Evolutionary conservation across 2,329 filamentous ascomycete species (phyloP).

Genomic region (Botryosphaeria dothidea): DNA sequence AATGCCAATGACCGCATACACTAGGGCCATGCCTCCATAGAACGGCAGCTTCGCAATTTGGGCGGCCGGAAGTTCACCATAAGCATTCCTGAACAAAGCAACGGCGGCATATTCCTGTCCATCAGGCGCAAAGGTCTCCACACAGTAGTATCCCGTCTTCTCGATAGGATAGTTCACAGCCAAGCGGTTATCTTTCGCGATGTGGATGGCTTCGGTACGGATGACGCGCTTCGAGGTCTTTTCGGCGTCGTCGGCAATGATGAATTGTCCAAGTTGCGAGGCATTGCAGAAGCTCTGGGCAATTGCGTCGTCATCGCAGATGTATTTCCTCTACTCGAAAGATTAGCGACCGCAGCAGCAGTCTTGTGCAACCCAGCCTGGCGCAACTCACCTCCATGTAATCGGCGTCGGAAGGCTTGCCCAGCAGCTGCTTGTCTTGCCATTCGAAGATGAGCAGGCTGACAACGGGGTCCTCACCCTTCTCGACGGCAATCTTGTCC

Average conservation of each 20-base stretch:
- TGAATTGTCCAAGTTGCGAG: constrained; percentile 80
- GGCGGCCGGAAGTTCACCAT: constrained; percentile 90
- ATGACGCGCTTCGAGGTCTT: constrained; percentile 71
- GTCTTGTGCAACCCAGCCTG: constrained; percentile 28
- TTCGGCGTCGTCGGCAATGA: constrained; percentile 75
- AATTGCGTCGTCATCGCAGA: constrained; percentile 76
- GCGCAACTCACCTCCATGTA: constrained; percentile 29
- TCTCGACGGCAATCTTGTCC: constrained; percentile 42
- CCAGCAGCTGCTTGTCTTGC: constrained; percentile 79
- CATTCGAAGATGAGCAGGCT: constrained; percentile 94
- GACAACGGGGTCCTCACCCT: constrained; percentile 66
- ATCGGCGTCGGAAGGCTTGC: constrained; percentile 52
- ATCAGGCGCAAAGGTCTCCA: constrained; percentile 73
- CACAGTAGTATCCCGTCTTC: constrained; percentile 95
- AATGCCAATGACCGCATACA: constrained; percentile 83
- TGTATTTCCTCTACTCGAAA: constrained; percentile 58
- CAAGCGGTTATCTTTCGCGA: constrained; percentile 65
- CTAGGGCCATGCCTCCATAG: constrained; percentile 90
- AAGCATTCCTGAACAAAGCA: constrained; percentile 92
- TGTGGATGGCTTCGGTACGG: constrained; percentile 76
- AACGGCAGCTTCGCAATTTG: constrained; percentile 98
- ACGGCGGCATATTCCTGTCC: constrained; percentile 72
- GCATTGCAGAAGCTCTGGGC: constrained; percentile 70
- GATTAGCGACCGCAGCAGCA: constrained; percentile 24
- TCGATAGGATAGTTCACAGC: constrained; percentile 80